Conservation (phyloP, 805 yeast genomes). For the Teunomyces aglyptinius region DNA sequence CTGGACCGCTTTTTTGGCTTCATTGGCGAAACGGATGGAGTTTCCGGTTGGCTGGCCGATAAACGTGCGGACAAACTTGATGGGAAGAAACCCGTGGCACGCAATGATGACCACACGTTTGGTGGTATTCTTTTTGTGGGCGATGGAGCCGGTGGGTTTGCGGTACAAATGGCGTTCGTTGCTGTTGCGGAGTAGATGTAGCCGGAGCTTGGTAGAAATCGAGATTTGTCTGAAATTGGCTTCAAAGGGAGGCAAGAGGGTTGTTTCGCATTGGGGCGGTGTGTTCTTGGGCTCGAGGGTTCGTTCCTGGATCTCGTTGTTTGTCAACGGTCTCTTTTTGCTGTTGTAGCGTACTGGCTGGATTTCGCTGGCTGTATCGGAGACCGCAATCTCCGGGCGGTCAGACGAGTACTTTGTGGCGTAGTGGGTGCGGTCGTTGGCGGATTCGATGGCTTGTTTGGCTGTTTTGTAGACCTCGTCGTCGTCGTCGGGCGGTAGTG, state of each 20-base stretch:
- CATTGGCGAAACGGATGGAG: conserved; percentile 25
- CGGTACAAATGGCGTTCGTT: conserved; percentile 29
- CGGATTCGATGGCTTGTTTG: conserved; percentile 29
- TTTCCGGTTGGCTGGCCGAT: conserved; percentile 40
- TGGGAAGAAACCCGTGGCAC: conserved; percentile 41
- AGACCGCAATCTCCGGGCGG: conserved; percentile 30
- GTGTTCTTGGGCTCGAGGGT: conserved; percentile 11
- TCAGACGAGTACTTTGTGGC: conserved; percentile 23
- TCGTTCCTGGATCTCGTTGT: conserved; percentile 35
- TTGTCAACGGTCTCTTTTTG: conserved; percentile 31
- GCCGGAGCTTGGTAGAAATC: conserved; percentile 16
- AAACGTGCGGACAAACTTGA: conserved; percentile 34
- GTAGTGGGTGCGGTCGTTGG: conserved; percentile 32
- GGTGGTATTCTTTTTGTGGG: conserved; percentile 8
- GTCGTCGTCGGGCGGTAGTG: conserved; percentile 7
- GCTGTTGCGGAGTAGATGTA: conserved; percentile 11
- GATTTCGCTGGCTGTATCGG: conserved; percentile 30
- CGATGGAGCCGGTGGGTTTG: conserved; percentile 6
- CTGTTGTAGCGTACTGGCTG: conserved; percentile 33
- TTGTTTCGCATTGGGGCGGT: neutral
- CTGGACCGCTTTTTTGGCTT: conserved; percentile 28
- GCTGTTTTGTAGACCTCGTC: conserved; percentile 28
- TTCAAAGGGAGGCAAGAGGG: conserved; percentile 15
- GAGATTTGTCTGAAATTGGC: conserved; percentile 20
- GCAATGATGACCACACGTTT: conserved; percentile 32